Conservation (phyloP, 2,329 filamentous ascomycete genomes). For the Xylogone sp. region DNA sequence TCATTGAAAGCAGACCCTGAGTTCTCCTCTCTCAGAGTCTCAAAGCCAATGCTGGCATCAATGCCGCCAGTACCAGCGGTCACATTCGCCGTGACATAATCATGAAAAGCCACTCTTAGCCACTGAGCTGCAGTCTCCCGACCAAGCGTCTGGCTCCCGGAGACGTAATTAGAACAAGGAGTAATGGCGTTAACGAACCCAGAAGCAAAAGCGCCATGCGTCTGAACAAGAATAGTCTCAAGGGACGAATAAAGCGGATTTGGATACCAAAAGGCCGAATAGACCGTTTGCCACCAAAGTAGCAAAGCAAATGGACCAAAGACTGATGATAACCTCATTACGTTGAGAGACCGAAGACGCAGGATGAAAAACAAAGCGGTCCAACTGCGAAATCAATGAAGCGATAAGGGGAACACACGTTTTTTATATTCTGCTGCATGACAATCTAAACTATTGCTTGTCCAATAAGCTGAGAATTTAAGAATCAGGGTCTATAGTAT, state of each 20-base stretch:
- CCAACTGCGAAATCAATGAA: too few species aligned
- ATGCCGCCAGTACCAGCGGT: conserved; percentile 47
- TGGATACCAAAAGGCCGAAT: conserved; percentile 15
- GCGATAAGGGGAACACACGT: too few species aligned
- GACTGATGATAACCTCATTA: background rate
- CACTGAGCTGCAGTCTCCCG: conserved; percentile 57
- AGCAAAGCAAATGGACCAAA: background rate
- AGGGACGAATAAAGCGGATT: conserved; percentile 13
- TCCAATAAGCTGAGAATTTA: too few species aligned
- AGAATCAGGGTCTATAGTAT: too few species aligned
- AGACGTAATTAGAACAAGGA: conserved; percentile 50
- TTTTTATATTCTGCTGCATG: too few species aligned
- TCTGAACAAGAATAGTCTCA: conserved; percentile 19
- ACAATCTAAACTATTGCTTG: too few species aligned
- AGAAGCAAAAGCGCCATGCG: conserved; percentile 15
- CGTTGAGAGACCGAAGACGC: too few species aligned
- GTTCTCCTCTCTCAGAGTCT: conserved; percentile 51
- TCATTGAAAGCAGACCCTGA: conserved; percentile 47
- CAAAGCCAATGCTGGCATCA: conserved; percentile 57
- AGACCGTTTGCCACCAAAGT: background rate
- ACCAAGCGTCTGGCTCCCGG: conserved; percentile 45
- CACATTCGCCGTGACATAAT: conserved; percentile 51
- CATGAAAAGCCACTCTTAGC: conserved; percentile 57
- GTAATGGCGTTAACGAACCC: conserved; percentile 51
- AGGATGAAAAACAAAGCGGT: too few species aligned